These are phyloP conservation scores for Tetrapisispora taiwanensis DNA, from an alignment of 805 yeast genomes.

Conservation along the genomic window DNA sequence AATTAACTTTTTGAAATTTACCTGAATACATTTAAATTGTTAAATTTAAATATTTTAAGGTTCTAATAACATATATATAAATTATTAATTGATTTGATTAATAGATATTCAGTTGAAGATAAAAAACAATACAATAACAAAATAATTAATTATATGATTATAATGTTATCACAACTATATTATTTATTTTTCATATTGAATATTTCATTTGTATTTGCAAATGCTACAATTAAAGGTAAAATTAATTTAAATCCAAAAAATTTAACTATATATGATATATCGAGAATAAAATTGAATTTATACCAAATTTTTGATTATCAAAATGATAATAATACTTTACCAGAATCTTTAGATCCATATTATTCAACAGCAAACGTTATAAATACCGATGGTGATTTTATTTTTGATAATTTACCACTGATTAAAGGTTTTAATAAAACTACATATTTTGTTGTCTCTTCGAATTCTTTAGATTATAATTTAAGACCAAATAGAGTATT, in stretches of 20 bases:
- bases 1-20: neutral
- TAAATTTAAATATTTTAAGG: no score
- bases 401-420: conserved; percentile 21
- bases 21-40: neutral
- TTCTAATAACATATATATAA: no score
- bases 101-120: no score
- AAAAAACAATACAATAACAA: no score
- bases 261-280: conserved; percentile 4
- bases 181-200: neutral
- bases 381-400: conserved; percentile 20
- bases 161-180: neutral
- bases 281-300: conserved; percentile 19
- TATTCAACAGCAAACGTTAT: conserved; percentile 7
- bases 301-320: conserved; percentile 13
- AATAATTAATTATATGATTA: no score
- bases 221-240: conserved; percentile 2
- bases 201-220: neutral
- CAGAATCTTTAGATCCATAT: conserved; percentile 8
- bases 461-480: conserved; percentile 25
- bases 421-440: conserved; percentile 17
- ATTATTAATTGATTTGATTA: no score
- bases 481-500: conserved; percentile 28
- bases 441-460: conserved; percentile 21
- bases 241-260: conserved; percentile 1
- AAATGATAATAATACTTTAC: conserved; percentile 8